These are phyloP conservation scores for Chlamydomonas sp. DNA, from an alignment of 139 green algal genomes.

Conservation along the genomic window DNA sequence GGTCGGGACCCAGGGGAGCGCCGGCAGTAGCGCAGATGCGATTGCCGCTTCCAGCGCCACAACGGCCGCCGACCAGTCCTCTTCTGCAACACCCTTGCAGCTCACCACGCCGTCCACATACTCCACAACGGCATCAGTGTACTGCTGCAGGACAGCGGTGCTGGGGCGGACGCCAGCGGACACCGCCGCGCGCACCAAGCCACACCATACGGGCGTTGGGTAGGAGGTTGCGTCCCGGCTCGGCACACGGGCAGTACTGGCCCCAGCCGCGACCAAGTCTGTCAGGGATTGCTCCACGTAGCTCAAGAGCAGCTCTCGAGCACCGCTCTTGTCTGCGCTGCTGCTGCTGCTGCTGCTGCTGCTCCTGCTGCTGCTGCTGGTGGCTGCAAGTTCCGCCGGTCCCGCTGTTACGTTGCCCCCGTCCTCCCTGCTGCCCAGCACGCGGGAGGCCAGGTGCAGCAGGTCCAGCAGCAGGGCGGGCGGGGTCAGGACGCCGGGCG, in stretches of 20 bases:
- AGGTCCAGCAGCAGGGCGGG: background rate
- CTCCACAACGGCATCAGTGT: background rate
- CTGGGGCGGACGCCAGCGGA: background rate
- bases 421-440: background rate
- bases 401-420: background rate
- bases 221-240: background rate
- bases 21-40: conserved; percentile 6
- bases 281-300: background rate
- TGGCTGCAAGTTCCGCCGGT: background rate
- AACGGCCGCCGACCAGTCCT: background rate
- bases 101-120: background rate
- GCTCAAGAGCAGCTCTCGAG: background rate
- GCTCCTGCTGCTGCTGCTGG: no score
- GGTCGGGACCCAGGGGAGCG: background rate
- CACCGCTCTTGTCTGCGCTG: no score
- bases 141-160: background rate
- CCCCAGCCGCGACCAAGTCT: background rate
- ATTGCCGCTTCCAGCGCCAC: background rate
- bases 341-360: no score
- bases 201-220: background rate
- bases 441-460: background rate
- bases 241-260: no score
- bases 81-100: background rate
- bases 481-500: background rate
- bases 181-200: background rate